phyloP scores from a whole-genome alignment of 2,329 filamentous ascomycete species.

The Alternaria ventricosa region DNA sequence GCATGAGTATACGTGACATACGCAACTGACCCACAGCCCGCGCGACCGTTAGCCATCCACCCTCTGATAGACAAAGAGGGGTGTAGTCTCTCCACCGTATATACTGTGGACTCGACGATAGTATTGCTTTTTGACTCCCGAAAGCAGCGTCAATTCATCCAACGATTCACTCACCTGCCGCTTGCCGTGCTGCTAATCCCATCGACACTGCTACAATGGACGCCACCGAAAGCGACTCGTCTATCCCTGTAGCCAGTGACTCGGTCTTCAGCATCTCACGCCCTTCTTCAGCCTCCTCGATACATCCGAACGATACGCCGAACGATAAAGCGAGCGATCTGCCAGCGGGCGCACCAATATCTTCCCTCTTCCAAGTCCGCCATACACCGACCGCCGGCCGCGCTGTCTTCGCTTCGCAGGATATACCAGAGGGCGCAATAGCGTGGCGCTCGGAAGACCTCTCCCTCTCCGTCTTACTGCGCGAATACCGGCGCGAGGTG shows the following conservation, averaged over 20 bases:
- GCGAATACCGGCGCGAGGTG: slow-evolving; percentile 57
- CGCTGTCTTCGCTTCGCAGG: slow-evolving; percentile 51
- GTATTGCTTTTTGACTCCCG: slow-evolving; percentile 1
- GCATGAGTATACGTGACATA: slow-evolving; percentile 42
- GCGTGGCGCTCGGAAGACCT: slow-evolving; percentile 49
- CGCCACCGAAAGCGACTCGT: slow-evolving; percentile 13
- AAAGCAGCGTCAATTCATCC: neutral
- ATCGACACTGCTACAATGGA: slow-evolving; percentile 13
- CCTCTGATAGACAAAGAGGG: neutral
- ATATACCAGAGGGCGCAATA: slow-evolving; percentile 44
- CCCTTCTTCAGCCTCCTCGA: slow-evolving; percentile 20
- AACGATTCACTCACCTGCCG: neutral
- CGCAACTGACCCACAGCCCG: slow-evolving; percentile 31
- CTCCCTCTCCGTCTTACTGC: slow-evolving; percentile 51
- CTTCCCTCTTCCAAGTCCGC: slow-evolving; percentile 46
- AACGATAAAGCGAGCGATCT: slow-evolving; percentile 14
- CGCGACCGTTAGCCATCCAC: slow-evolving; percentile 5
- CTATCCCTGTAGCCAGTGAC: slow-evolving; percentile 11
- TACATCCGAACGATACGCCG: slow-evolving; percentile 2
- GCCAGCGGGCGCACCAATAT: slow-evolving; percentile 34
- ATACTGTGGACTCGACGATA: neutral
- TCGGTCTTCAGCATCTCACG: slow-evolving; percentile 22
- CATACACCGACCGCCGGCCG: slow-evolving; percentile 53
- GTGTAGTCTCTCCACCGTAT: neutral
- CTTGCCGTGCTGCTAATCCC: slow-evolving; percentile 5